Evolutionary conservation across 2,329 filamentous ascomycete species (phyloP).

Genomic region (Colletotrichum noveboracense): DNA sequence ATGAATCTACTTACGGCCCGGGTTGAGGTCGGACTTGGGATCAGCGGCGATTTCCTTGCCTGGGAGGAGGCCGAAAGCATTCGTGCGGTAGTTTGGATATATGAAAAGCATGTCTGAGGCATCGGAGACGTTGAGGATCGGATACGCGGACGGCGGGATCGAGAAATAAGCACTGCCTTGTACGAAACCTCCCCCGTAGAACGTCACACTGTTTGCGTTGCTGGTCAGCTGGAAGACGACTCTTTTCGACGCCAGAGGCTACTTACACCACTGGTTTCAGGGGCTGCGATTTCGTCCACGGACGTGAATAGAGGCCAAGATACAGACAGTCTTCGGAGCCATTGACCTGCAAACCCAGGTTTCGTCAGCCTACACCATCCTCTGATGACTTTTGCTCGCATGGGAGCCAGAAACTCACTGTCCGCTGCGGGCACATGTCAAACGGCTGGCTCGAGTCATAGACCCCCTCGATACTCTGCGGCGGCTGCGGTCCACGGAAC

Average conservation of each 20-base stretch:
- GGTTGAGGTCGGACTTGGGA: conserved; percentile 52
- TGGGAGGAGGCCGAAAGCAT: conserved; percentile 61
- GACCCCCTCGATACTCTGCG: conserved; percentile 46
- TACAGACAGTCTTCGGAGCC: conserved; percentile 67
- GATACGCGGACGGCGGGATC: conserved; percentile 62
- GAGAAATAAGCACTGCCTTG: conserved; percentile 59
- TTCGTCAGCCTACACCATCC: neutral
- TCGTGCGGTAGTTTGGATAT: conserved; percentile 59
- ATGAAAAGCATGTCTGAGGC: conserved; percentile 52
- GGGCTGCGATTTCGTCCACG: conserved; percentile 50
- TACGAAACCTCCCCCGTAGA: conserved; percentile 62
- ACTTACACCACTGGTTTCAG: conserved; percentile 56
- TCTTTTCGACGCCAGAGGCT: neutral
- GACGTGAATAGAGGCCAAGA: conserved; percentile 63
- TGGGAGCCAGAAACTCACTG: conserved; percentile 34
- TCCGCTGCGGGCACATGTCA: conserved; percentile 64
- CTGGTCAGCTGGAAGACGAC: neutral
- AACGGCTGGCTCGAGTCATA: conserved; percentile 62
- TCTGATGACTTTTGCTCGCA: neutral
- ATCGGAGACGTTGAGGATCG: conserved; percentile 59
- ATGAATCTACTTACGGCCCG: conserved; percentile 31
- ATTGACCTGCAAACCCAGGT: conserved; percentile 39
- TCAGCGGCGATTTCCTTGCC: conserved; percentile 51
- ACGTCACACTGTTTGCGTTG: neutral
- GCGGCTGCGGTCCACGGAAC: conserved; percentile 66